Evolutionary conservation across 192 early-diverging fungal species (phyloP), one percentile per base, ranked within the genome.

Genomic region (Polychytrium aggregatum): DNA sequence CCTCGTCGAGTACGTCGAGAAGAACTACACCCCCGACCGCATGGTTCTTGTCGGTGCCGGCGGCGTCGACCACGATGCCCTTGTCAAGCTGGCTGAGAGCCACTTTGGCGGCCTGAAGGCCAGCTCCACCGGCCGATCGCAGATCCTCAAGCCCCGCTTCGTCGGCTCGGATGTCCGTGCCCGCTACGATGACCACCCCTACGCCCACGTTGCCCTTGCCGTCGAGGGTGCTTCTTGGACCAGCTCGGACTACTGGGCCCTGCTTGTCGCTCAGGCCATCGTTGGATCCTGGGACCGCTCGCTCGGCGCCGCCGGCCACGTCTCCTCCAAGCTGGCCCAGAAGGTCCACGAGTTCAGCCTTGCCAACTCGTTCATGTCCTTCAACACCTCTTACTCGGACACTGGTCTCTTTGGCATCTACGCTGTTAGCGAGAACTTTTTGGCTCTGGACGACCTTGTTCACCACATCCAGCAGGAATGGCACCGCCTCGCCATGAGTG

Each of bases 321-420:
- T 85, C 48, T 84, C 82, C 37, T 92, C 92, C 40, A 74, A 84
- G 40, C 72, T 98, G 51, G 87, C 93, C 37, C 72, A 82, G 61
- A 72, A 85, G 39, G 71, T 97, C 46, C 68, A 79, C 65, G 74
- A 90, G 69, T 64, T 84, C 69, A 33, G 54, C 41, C 73, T 98
- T 48, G 94, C 91, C 60, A 98, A 92, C 75, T 92, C 88, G 44
- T 98, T 92, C 83, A 90, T 94, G 88, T 85, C 92, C 43, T 98
- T 98, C 79, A 96, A 98, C 77, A 97, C 94, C 22, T 91, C 90
- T 16, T 98, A 98, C 81, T 83, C 83, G 35, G 94, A 98, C 68
- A 96, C 91, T 20, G 94, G 94, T 36, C 75, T 98, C 41, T 98
- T 89, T 73, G 94, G 94, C 48, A 90, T 92, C 57, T 98, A 97